Evolutionary conservation across 2,329 filamentous ascomycete genomes (phyloP), one percentile per base, ranked within the genome.

Genomic region (Colletotrichum camelliae): DNA sequence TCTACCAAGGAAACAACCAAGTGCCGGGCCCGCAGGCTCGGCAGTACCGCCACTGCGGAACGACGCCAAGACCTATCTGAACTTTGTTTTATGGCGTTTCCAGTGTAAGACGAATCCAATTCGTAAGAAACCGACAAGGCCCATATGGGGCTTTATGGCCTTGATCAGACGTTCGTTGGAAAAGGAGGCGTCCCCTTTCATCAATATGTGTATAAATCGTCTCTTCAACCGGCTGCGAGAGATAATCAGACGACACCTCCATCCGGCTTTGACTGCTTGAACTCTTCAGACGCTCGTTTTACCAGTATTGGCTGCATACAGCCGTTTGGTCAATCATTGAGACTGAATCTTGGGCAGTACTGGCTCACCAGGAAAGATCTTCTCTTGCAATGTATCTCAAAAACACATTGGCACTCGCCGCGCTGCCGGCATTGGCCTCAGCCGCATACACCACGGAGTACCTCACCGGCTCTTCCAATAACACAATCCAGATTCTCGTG

Each of bases 171-270:
- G 10, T 58, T 21, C 21, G 1, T 29, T 58, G 27, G 7, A 58
- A 58, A 58, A 58, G 55, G 55, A 58, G 55, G 13, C 27, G 21
- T 58, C n/a, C 10, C 3, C 24, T 27, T 4, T 2, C 1, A 18
- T 16, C 8, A 2, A 9, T 27, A 18, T 29, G 27, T 29, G 27
- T 58, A 29, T 58, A 58, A 21, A 52, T 52, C n/a, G 43, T 52
- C n/a, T 12, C n/a, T 12, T n/a, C 1, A 21, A 21, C 43, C n/a
- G n/a, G 10, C 43, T 1, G 5, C 3, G 0, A 21, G 2, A 52
- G 1, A 57, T 12, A 5, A 16, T 5, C 52, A 57, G 2, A 57
- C 52, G 24, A 27, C n/a, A 27, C 12, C 15, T 57, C 13, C 4
- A 27, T 52, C n/a, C 10, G 55, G 16, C 7, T 58, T 58, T 16